Evolutionary conservation across 2,329 filamentous ascomycete species (phyloP).

Genomic region (Cladophialophora bantiana): DNA sequence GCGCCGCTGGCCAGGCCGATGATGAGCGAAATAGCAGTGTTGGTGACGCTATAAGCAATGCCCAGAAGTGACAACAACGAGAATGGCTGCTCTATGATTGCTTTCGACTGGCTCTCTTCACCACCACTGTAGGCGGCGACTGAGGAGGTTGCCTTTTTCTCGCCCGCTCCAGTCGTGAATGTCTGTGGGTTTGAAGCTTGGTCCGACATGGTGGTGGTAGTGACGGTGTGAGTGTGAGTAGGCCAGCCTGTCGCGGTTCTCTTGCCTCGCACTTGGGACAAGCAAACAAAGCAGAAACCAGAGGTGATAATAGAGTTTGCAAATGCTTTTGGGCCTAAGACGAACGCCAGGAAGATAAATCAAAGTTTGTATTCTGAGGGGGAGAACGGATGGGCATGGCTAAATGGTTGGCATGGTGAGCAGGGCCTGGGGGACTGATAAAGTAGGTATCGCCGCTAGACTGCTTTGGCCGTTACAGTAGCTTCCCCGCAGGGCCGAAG

Average conservation of each 20-base stretch:
- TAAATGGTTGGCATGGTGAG: no score
- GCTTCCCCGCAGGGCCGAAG: background rate
- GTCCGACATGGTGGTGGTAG: conserved; percentile 10
- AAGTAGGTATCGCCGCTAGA: background rate
- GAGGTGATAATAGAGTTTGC: background rate
- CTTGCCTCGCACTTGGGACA: no score
- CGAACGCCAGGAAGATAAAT: background rate
- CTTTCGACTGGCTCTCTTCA: conserved; percentile 9
- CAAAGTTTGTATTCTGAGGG: conserved; percentile 5
- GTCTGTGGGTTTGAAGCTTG: background rate
- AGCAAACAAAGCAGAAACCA: conserved; percentile 7
- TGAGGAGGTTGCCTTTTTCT: background rate
- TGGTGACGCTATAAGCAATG: conserved; percentile 9
- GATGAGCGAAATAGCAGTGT: conserved; percentile 10
- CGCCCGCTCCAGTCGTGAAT: conserved; percentile 7
- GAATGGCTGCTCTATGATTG: conserved; percentile 11
- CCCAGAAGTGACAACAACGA: conserved; percentile 11
- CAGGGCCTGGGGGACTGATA: no score
- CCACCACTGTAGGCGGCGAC: background rate
- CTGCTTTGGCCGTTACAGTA: conserved; percentile 3
- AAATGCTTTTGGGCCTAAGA: background rate
- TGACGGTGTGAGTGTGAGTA: background rate
- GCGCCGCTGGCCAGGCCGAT: conserved; percentile 9
- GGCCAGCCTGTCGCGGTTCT: background rate
- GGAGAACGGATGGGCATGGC: background rate